Evolutionary conservation across 495 filamentous ascomycete species (phyloP).

Genomic region (Choiromyces venosus): DNA sequence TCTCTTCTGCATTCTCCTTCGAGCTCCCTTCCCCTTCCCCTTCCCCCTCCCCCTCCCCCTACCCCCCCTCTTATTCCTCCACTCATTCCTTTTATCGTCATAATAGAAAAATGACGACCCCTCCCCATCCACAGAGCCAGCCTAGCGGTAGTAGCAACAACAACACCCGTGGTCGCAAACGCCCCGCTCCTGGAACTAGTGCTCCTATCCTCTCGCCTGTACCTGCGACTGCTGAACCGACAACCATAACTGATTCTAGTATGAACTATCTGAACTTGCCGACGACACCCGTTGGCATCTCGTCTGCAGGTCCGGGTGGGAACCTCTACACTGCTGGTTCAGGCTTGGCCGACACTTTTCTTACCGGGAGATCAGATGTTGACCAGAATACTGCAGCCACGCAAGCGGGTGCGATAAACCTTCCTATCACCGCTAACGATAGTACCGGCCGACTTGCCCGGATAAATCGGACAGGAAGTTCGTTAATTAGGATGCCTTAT

Average conservation of each 20-base stretch:
- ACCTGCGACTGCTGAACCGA: constrained; percentile 14
- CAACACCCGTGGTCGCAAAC: constrained; percentile 27
- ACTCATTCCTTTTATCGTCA: constrained; percentile 12
- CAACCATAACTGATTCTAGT: constrained; percentile 6
- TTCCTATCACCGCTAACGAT: constrained; percentile 17
- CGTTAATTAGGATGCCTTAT: constrained; percentile 37
- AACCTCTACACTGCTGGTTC: constrained; percentile 26
- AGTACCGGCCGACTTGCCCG: constrained; percentile 21
- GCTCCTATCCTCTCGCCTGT: constrained; percentile 28
- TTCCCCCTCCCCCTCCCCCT: constrained; percentile 13
- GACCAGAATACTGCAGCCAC: constrained; percentile 17
- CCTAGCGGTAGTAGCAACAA: constrained; percentile 29
- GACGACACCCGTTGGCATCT: constrained; percentile 11
- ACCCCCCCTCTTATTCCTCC: constrained; percentile 6
- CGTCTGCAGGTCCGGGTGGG: constrained; percentile 16
- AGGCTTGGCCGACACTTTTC: constrained; percentile 23
- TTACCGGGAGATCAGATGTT: constrained; percentile 4
- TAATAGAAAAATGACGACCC: constrained; percentile 37
- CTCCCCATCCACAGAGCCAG: constrained; percentile 31
- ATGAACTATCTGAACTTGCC: constrained; percentile 33
- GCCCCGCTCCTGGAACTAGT: constrained; percentile 33
- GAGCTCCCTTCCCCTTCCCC: constrained; percentile 14
- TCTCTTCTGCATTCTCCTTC: constrained; percentile 14
- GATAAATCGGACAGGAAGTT: constrained; percentile 29
- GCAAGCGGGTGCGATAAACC: constrained; percentile 17